Base-by-base conservation (phyloP, 1,139 yeast genomes). In the Blastobotrys capitulatus region DNA sequence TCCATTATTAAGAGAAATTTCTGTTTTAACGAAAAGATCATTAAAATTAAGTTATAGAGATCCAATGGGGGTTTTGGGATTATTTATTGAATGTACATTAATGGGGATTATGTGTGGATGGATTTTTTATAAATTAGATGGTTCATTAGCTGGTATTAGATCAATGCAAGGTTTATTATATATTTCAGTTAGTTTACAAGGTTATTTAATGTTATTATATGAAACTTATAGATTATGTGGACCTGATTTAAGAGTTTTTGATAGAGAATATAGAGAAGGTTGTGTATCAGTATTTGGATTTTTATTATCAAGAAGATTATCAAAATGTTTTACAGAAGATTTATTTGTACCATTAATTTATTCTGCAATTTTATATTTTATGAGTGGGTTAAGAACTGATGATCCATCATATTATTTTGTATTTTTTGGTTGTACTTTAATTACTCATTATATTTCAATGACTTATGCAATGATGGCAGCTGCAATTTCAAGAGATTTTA, bases 161-260 rank as follows among this genome's bases (percentile, higher is more conserved):
- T 76, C 94, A 0, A 69, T 71, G 3, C 75, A 83, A 9, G 83
- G 90, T 1, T 68, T 80, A 1, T 63, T 86, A 7, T 87, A 87
- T 66, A 80, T 79, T 2, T 73, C 83, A 40, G 68, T 77, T 47
- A 85, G 87, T 46, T 70, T 84, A 20, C 81, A 85, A 61, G 85
- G 87, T 2, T 85, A 86, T 61, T 66, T 82, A 50, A 79, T 87
- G 42, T 67, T 85, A 62, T 70, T 86, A 47, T 81, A 82, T 61
- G 96, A 88, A 65, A 74, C 83, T 3, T 86, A 84, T 61, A 71
- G 96, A 42, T 68, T 87, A 7, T 85, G 90, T 72, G 70, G 74
- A 6, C 70, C 74, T 8, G 96, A 87, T 63, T 80, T 90, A 36
- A 70, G 76, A 39, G 75, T 81, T 19, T 87, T 82, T 63, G 86